A percentile compares a stretch with the other conserved stretches of the same genome.
These are phyloP conservation scores for Purpureocillium lavendulum DNA, from an alignment of 2,329 filamentous ascomycete species.

Conservation along the genomic window DNA sequence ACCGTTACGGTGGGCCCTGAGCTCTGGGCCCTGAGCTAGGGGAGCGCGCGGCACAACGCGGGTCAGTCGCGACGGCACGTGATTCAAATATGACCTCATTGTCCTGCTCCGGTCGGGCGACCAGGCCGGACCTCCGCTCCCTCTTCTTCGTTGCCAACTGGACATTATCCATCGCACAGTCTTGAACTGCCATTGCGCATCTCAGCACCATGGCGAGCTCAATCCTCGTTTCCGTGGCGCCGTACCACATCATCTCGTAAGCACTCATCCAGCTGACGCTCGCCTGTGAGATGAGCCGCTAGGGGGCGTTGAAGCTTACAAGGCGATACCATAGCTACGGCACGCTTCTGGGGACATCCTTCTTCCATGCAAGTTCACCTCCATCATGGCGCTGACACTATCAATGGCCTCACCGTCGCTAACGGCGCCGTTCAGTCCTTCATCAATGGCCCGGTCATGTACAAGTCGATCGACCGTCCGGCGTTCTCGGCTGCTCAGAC, in stretches of 20 bases:
- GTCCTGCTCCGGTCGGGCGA: not conserved
- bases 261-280: conserved; percentile 9
- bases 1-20: not conserved
- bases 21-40: not conserved
- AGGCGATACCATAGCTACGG: conserved; percentile 62
- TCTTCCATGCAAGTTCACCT: conserved; percentile 62
- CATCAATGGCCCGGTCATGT: conserved; percentile 64
- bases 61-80: conserved; percentile 22
- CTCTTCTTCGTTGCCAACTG: not conserved
- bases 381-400: not conserved
- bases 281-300: no score
- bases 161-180: not conserved
- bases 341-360: conserved; percentile 74
- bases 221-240: conserved; percentile 53
- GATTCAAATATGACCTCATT: conserved; percentile 11
- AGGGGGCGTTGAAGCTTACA: no score
- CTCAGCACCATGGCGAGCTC: conserved; percentile 33
- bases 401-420: not conserved
- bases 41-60: conserved; percentile 14
- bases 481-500: conserved; percentile 77
- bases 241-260: conserved; percentile 71
- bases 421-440: conserved; percentile 46
- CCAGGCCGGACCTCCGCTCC: not conserved
- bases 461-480: conserved; percentile 65
- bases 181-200: not conserved